Evolutionary conservation across 2,329 filamentous ascomycete species (phyloP).

Genomic region (Fusarium paranaense): DNA sequence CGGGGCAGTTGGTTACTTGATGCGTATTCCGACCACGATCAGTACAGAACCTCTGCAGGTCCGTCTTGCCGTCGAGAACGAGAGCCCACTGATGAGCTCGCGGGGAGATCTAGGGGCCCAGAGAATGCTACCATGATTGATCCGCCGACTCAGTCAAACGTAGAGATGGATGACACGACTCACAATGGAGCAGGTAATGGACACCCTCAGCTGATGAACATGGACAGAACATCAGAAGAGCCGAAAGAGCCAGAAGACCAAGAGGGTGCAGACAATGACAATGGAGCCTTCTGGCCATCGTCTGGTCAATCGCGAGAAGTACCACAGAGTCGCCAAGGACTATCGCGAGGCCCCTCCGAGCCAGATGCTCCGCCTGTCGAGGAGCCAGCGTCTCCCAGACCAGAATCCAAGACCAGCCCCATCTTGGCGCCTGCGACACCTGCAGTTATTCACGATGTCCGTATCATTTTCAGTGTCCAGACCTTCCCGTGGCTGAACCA

Average conservation of each 20-base stretch:
- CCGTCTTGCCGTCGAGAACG: not conserved
- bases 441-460: not conserved
- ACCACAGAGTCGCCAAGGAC: not conserved
- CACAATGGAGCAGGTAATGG: not conserved
- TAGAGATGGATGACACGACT: not conserved
- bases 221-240: not conserved
- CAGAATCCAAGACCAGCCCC: not conserved
- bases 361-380: not conserved
- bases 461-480: conserved; percentile 7
- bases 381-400: fast-evolving
- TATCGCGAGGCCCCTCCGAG: not conserved
- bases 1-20: not conserved
- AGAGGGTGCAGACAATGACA: not conserved
- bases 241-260: not conserved
- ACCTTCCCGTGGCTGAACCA: not conserved
- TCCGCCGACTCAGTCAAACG: not conserved
- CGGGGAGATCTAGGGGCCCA: fast-evolving
- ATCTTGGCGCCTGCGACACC: fast-evolving
- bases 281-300: not conserved
- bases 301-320: not conserved
- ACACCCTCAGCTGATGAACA: not conserved
- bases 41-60: not conserved
- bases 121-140: not conserved
- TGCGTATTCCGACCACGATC: not conserved
- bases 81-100: not conserved